phyloP scores from a whole-genome alignment of 345 rosid species.

The Arabis hirsuta region DNA sequence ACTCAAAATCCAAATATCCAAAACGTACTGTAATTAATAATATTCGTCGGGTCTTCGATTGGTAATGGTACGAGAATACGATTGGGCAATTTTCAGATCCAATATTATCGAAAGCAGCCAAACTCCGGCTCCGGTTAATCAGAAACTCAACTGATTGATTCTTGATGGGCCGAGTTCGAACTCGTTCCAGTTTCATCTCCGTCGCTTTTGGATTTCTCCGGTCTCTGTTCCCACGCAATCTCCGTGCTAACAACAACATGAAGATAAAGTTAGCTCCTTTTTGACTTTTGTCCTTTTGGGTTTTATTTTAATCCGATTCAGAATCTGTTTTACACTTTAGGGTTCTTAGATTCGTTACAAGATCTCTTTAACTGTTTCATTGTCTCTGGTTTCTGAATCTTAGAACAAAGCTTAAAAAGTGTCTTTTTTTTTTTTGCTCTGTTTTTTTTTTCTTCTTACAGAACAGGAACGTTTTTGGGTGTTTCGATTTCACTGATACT shows the following conservation, averaged over 20 bases:
- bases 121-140: conserved; percentile 30
- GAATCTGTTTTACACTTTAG: not conserved
- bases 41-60: conserved; percentile 6
- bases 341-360: not conserved
- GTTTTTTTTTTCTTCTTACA: conserved; percentile 38
- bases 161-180: conserved; percentile 51
- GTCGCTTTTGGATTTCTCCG: conserved; percentile 46
- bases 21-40: not conserved
- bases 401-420: not conserved
- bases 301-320: conserved; percentile 18
- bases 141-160: conserved; percentile 19
- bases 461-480: conserved; percentile 79
- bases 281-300: conserved; percentile 12
- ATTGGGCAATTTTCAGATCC: conserved; percentile 47
- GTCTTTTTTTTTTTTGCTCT: not conserved
- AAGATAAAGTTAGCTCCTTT: conserved; percentile 41
- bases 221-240: conserved; percentile 45
- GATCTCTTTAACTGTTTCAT: conserved; percentile 34
- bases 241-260: conserved; percentile 42
- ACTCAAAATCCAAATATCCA: conserved; percentile 13
- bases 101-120: conserved; percentile 36
- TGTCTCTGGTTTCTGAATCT: conserved; percentile 28
- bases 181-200: conserved; percentile 38
- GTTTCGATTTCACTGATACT: conserved; percentile 82
- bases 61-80: conserved; percentile 24